phyloP scores from a whole-genome alignment of 257 asterid species.

The Anisodus acutangulus region DNA sequence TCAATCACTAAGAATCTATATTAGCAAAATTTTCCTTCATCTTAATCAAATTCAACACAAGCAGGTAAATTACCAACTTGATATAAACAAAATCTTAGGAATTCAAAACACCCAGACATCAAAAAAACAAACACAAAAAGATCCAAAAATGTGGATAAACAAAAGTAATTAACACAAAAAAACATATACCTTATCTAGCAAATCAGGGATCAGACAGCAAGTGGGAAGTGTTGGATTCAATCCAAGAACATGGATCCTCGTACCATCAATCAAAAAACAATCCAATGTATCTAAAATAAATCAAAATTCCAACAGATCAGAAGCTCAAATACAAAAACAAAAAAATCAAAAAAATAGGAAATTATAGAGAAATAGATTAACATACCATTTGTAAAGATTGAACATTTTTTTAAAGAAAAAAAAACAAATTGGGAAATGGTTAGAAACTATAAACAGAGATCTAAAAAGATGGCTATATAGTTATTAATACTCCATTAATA shows the following conservation, averaged over 20 bases:
- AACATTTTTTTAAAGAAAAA: background rate
- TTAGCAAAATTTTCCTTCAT: background rate
- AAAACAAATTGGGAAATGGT: slow-evolving; percentile 17
- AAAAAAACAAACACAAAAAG: slow-evolving; percentile 46
- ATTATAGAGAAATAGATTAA: background rate
- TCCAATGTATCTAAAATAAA: slow-evolving; percentile 7
- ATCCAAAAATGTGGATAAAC: slow-evolving; percentile 46
- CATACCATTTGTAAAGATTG: slow-evolving; percentile 25
- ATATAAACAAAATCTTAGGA: slow-evolving; percentile 28
- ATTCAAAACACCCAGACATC: slow-evolving; percentile 25
- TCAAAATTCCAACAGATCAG: slow-evolving; percentile 23
- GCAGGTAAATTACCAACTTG: slow-evolving; percentile 31
- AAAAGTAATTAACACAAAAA: slow-evolving; percentile 29
- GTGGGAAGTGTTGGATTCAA: slow-evolving; percentile 53
- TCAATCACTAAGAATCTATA: background rate
- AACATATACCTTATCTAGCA: slow-evolving; percentile 65
- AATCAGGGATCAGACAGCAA: slow-evolving; percentile 67
- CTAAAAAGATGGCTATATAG: slow-evolving; percentile 21
- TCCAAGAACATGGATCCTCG: slow-evolving; percentile 26
- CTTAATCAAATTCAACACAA: slow-evolving; percentile 19
- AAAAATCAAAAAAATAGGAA: background rate
- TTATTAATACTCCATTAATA: background rate
- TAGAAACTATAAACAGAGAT: slow-evolving; percentile 16
- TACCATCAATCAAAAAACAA: slow-evolving; percentile 28
- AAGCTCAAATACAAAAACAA: background rate